phyloP scores from a whole-genome alignment of 2,329 filamentous ascomycete species.

The Neofusicoccum ribis region DNA sequence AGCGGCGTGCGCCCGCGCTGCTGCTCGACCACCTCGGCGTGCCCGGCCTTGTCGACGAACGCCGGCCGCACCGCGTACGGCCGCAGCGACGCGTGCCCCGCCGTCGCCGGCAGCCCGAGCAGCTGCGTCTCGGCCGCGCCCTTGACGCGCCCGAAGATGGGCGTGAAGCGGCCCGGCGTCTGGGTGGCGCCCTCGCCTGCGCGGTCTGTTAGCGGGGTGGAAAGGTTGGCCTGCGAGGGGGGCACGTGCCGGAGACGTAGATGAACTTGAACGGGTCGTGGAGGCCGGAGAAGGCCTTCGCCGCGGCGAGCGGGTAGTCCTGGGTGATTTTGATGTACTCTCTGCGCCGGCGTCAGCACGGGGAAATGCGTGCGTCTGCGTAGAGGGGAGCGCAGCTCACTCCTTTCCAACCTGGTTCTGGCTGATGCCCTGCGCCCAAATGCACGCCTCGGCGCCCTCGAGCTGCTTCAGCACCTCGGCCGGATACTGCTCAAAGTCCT shows the following conservation, averaged over 20 bases:
- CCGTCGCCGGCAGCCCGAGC: constrained; percentile 49
- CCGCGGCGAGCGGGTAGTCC: constrained; percentile 65
- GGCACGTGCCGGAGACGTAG: constrained; percentile 57
- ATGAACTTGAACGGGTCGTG: constrained; percentile 66
- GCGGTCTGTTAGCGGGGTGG: background rate
- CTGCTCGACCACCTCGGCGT: constrained; percentile 42
- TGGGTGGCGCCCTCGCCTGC: constrained; percentile 60
- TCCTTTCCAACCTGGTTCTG: constrained; percentile 61
- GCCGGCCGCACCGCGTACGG: constrained; percentile 61
- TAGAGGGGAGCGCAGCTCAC: constrained; percentile 38
- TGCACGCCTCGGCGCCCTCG: constrained; percentile 64
- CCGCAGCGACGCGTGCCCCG: constrained; percentile 47
- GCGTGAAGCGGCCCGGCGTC: constrained; percentile 56
- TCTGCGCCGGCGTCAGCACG: constrained; percentile 28
- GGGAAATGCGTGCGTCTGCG: background rate
- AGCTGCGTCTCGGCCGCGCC: constrained; percentile 65
- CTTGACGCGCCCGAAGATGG: constrained; percentile 64
- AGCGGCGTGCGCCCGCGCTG: constrained; percentile 34
- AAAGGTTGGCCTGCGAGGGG: background rate
- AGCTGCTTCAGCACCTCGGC: constrained; percentile 59
- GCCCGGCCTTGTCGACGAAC: constrained; percentile 54
- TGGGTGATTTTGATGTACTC: constrained; percentile 70
- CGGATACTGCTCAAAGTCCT: constrained; percentile 65
- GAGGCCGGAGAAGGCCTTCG: constrained; percentile 58
- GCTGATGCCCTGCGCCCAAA: constrained; percentile 73